These are phyloP conservation scores for Rhizophora apiculata DNA, from an alignment of 345 rosid species.

Conservation along the genomic window DNA sequence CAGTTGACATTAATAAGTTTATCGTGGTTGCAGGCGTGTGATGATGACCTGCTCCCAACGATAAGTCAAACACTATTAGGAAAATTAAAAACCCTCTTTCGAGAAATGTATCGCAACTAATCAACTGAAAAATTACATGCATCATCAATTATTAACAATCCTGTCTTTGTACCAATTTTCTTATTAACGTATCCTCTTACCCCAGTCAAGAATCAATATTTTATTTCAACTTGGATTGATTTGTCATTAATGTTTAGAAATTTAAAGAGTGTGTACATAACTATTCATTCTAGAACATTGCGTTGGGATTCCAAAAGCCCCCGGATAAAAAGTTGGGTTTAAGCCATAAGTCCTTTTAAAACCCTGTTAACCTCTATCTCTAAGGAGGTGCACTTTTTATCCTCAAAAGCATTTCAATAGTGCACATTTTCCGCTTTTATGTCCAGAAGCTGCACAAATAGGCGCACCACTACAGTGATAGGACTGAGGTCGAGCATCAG, in stretches of 20 bases:
- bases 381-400: not conserved
- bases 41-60: too few species aligned
- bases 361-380: not conserved
- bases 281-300: not conserved
- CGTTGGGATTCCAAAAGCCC: not conserved
- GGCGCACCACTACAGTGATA: not conserved
- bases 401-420: not conserved
- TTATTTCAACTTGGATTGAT: not conserved
- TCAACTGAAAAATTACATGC: not conserved
- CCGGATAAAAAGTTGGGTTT: not conserved
- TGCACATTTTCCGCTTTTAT: constrained; percentile 2
- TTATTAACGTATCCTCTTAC: constrained; percentile 1
- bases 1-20: too few species aligned
- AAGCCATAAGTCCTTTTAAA: not conserved
- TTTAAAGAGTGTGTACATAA: not conserved
- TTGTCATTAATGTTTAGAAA: not conserved
- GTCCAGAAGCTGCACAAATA: constrained; percentile 4
- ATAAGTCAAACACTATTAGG: not conserved
- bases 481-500: not conserved
- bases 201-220: constrained; percentile 11
- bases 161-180: not conserved
- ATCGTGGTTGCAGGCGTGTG: too few species aligned
- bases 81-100: constrained; percentile 1
- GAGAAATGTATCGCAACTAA: constrained; percentile 25
- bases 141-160: not conserved